Conservation (phyloP, 352 stramenopile species). For the Globisporangium radiosum region DNA sequence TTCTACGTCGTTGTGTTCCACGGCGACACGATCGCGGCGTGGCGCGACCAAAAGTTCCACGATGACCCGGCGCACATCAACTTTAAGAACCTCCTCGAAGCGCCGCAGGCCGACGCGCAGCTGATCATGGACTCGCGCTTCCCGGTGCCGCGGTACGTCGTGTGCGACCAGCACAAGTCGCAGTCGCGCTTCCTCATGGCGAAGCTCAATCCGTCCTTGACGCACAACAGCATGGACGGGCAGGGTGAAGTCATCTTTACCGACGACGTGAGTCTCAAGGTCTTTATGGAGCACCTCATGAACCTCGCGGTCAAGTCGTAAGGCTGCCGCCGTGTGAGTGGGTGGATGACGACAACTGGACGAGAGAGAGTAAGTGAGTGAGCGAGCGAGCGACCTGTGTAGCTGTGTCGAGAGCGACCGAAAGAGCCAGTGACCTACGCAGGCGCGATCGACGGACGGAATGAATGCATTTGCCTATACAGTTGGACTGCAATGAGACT, state of each 20-base stretch:
- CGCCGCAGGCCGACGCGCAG: conserved; percentile 96
- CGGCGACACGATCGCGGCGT: conserved; percentile 98
- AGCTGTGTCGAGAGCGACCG: no score
- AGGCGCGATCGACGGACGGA: no score
- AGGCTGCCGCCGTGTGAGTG: neutral
- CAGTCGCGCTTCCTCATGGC: conserved; percentile 99
- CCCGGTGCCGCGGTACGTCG: conserved; percentile 98
- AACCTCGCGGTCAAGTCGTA: conserved; percentile 86
- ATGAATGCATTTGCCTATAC: no score
- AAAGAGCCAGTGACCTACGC: no score
- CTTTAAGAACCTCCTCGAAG: conserved; percentile 97
- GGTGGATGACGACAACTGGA: neutral
- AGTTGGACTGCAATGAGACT: no score
- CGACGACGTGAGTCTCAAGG: conserved; percentile 99
- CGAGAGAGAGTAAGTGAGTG: neutral
- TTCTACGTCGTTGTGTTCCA: conserved; percentile 99
- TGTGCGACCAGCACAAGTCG: conserved; percentile 99
- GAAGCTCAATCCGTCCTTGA: conserved; percentile 98
- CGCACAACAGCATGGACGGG: conserved; percentile 94
- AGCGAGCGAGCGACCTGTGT: no score
- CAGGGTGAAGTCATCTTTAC: conserved; percentile 97
- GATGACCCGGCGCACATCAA: conserved; percentile 94
- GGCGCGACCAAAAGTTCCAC: conserved; percentile 96
- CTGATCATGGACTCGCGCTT: conserved; percentile 99
- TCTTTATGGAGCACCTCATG: conserved; percentile 99